Evolutionary conservation across 2,329 filamentous ascomycete species (phyloP), one percentile per base, ranked within the genome.

Genomic region (Dothistroma pini): DNA sequence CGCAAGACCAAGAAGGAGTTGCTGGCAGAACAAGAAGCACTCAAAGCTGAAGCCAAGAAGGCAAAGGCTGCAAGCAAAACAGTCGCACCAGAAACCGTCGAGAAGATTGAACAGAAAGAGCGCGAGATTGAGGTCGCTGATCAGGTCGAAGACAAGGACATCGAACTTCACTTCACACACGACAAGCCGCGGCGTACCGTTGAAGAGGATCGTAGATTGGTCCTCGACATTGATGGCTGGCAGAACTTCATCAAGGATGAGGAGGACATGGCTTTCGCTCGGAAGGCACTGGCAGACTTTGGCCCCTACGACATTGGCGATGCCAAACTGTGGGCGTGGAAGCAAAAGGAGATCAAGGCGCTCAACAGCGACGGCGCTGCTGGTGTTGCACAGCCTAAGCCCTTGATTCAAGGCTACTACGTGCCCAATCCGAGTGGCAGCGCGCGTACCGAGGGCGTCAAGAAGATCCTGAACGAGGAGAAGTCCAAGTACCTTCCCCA

Each of bases 401-500:
- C 83, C 29, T 80, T 79, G 66, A 87, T 89, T 60, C 77, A 83
- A 64, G 86, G 86, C 44, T 88, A 89, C 71, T 97, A 97, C 72
- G 90, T 97, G 47, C 86, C 90, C 0, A 99, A 97, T 67, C 64
- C 83, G 0, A 91, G 91, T 10, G 95, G 95, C 35, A 90, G 87
- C 68, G 95, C 95, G 59, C 86, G 95, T 59, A 97, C 95, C 0
- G 93, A 99, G 78, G 93, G 92, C 31, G 87, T 92, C 70, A 93
- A 96, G 80, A 96, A 93, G 80, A 97, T 99, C 59, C 84, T 96
- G 64, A 96, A 99, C 75, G 91, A 91, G 0, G 95, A 99, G 75
- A 99, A 99, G 80, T 96, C 93, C 31, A 96, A 97, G 74, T 99
- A 99, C 73, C 83, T 99, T 8, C 95, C 95, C 47, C 95, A 99